Percentiles rank a stretch among this genome's conserved stretches.
phyloP scores from a whole-genome alignment of 2,329 filamentous ascomycete genomes.

The Myriosclerotinia duriaeana region DNA sequence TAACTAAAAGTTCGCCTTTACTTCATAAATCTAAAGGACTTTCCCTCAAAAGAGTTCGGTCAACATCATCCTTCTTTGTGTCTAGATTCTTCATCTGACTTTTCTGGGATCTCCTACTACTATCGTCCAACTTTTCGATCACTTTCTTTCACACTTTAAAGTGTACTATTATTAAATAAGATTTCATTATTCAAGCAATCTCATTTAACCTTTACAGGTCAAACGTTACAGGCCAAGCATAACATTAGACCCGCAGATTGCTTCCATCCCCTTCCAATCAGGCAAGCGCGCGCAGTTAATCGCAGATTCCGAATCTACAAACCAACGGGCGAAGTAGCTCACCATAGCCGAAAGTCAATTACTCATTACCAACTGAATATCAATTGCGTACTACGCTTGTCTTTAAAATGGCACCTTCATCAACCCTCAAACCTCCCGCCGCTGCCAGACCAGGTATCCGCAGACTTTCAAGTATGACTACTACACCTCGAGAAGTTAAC shows the following conservation, averaged over 20 bases:
- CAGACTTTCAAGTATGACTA: conserved; percentile 41
- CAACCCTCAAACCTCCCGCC: conserved; percentile 23
- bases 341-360: neutral
- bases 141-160: neutral
- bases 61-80: neutral
- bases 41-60: neutral
- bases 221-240: conserved; percentile 2
- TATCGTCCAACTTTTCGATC: neutral
- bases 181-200: neutral
- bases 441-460: conserved; percentile 36
- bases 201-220: conserved; percentile 8
- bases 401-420: conserved; percentile 21
- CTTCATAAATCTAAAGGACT: conserved; percentile 8
- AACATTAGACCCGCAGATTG: neutral
- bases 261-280: neutral
- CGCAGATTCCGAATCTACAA: neutral
- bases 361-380: neutral
- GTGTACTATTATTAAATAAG: neutral
- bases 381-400: neutral
- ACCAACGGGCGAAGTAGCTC: conserved; percentile 16
- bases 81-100: neutral
- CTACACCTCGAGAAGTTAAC: conserved; percentile 39
- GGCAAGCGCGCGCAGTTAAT: conserved; percentile 17
- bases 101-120: neutral
- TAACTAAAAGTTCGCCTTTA: neutral